These are phyloP conservation scores for Russula olivacea DNA, from an alignment of 768 basidiomycete species.

Conservation along the genomic window DNA sequence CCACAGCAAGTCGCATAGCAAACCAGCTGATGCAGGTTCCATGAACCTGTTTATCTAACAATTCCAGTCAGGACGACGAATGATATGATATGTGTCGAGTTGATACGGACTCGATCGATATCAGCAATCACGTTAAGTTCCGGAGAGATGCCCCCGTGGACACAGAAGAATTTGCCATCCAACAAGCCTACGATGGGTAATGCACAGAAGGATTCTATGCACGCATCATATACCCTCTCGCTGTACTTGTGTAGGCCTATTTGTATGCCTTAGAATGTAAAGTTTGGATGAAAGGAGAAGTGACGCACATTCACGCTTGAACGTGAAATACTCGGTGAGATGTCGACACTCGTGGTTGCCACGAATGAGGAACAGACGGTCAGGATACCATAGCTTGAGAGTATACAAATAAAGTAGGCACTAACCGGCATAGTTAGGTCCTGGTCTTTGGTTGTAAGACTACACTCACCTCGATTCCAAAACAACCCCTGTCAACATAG, in stretches of 20 bases:
- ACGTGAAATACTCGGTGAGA: constrained; percentile 71
- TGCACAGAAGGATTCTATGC: constrained; percentile 83
- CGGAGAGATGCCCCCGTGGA: constrained; percentile 94
- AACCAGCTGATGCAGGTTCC: constrained; percentile 87
- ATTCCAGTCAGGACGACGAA: constrained; percentile 7
- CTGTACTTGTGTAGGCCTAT: constrained; percentile 90
- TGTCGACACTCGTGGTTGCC: constrained; percentile 66
- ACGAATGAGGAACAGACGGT: constrained; percentile 53
- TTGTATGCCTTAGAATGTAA: neutral
- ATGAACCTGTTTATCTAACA: constrained; percentile 81
- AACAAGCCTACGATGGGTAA: constrained; percentile 89
- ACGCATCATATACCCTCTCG: constrained; percentile 81
- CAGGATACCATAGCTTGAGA: constrained; percentile 58
- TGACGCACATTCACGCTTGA: constrained; percentile 87
- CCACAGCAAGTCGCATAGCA: constrained; percentile 95
- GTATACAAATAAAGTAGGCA: constrained; percentile 61
- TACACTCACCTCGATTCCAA: constrained; percentile 56
- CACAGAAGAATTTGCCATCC: constrained; percentile 94
- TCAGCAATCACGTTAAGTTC: constrained; percentile 77
- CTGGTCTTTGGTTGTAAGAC: neutral
- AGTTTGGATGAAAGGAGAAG: constrained; percentile 7
- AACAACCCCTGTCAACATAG: constrained; percentile 93
- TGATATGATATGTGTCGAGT: neutral
- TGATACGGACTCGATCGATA: constrained; percentile 48
- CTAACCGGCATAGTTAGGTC: neutral